phyloP scores from a whole-genome alignment of 441 rosid species.

The Codiaeum variegatum region DNA sequence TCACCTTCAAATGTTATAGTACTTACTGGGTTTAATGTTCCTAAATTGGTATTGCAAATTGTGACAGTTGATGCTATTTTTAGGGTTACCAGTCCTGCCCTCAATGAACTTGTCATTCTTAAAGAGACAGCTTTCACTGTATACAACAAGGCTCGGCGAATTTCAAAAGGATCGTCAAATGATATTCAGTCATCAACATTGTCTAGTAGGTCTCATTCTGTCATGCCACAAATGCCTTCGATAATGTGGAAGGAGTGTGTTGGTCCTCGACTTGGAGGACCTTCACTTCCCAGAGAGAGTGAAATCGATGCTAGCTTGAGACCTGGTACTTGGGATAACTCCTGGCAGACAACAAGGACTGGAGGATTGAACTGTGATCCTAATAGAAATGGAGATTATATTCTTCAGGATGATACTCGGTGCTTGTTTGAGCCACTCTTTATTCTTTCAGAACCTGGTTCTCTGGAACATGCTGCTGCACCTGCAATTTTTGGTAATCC shows the following conservation, averaged over 20 bases:
- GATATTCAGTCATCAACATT: slow-evolving; percentile 62
- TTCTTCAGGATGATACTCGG: slow-evolving; percentile 60
- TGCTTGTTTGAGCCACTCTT: slow-evolving; percentile 97
- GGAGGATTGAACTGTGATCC: slow-evolving; percentile 82
- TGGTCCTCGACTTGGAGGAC: slow-evolving; percentile 77
- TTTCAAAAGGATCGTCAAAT: slow-evolving; percentile 68
- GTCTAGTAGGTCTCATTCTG: slow-evolving; percentile 68
- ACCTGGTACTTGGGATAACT: slow-evolving; percentile 78
- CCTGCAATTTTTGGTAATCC: slow-evolving; percentile 51
- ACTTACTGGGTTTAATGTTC: slow-evolving; percentile 85
- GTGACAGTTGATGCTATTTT: slow-evolving; percentile 95
- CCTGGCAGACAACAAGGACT: slow-evolving; percentile 80
- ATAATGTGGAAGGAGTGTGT: slow-evolving; percentile 92
- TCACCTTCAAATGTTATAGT: slow-evolving; percentile 74
- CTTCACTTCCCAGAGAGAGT: slow-evolving; percentile 83
- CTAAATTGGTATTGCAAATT: slow-evolving; percentile 85
- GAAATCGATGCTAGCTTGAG: slow-evolving; percentile 87
- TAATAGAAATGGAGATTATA: slow-evolving; percentile 73
- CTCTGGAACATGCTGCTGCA: slow-evolving; percentile 76
- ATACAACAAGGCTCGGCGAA: slow-evolving; percentile 92
- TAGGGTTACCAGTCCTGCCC: slow-evolving; percentile 86
- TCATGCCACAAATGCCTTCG: slow-evolving; percentile 56
- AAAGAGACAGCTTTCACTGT: slow-evolving; percentile 97
- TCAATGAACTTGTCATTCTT: slow-evolving; percentile 79
- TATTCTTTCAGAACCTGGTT: slow-evolving; percentile 96